Conservation (phyloP, 441 rosid genomes). For the Flueggea neowawraea region DNA sequence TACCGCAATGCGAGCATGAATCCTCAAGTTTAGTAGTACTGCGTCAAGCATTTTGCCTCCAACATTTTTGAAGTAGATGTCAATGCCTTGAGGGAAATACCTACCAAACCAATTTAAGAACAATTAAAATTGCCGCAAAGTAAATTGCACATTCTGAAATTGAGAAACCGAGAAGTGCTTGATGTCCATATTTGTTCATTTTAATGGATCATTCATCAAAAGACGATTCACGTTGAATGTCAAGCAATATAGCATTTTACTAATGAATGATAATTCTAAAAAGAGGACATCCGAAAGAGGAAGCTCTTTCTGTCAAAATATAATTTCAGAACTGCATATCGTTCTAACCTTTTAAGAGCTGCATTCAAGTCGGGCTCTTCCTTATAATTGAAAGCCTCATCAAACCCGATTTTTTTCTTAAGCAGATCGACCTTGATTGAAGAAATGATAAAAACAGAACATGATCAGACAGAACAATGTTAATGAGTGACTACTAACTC, state of each 20-base stretch:
- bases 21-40: slow-evolving; percentile 61
- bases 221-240: too few species aligned
- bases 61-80: slow-evolving; percentile 74
- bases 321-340: background rate
- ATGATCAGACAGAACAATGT: too few species aligned
- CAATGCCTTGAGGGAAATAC: slow-evolving; percentile 67
- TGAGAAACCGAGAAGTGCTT: too few species aligned
- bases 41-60: slow-evolving; percentile 80
- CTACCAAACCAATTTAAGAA: slow-evolving; percentile 9
- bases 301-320: background rate
- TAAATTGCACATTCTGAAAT: background rate
- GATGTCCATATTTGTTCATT: too few species aligned
- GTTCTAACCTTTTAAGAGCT: slow-evolving; percentile 57
- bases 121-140: background rate
- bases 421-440: slow-evolving; percentile 56
- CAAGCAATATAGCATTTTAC: too few species aligned
- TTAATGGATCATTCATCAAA: too few species aligned
- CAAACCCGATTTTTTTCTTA: slow-evolving; percentile 61
- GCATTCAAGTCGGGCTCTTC: slow-evolving; percentile 67
- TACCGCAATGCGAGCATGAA: slow-evolving; percentile 55
- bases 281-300: background rate
- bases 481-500: too few species aligned
- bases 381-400: slow-evolving; percentile 83
- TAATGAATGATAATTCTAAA: too few species aligned
- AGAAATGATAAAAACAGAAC: too few species aligned